Conservation (phyloP, 1,284 basidiomycete species). For the Inonotus hispidus region DNA sequence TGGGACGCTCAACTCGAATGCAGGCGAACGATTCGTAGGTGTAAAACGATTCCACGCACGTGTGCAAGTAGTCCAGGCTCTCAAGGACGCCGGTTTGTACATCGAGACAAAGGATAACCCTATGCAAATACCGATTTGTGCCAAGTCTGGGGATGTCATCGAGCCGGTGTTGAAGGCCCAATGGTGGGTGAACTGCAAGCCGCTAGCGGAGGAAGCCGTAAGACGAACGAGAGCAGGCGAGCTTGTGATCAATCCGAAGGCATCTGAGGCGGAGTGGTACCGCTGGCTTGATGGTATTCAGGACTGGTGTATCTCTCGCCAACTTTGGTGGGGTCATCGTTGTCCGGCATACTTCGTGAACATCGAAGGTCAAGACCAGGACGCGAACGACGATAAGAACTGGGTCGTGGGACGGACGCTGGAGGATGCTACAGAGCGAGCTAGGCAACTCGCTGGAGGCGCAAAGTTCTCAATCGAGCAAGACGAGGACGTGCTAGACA, state of each 20-base stretch:
- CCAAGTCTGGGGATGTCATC: slow-evolving; percentile 93
- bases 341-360: slow-evolving; percentile 93
- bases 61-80: slow-evolving; percentile 75
- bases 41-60: slow-evolving; percentile 97
- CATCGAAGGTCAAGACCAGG: slow-evolving; percentile 75
- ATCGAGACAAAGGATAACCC: slow-evolving; percentile 94
- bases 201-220: slow-evolving; percentile 87
- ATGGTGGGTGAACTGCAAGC: slow-evolving; percentile 98
- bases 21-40: slow-evolving; percentile 81
- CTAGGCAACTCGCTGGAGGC: slow-evolving; percentile 67
- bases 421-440: slow-evolving; percentile 80
- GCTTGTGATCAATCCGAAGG: slow-evolving; percentile 76
- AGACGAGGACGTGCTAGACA: slow-evolving; percentile 97
- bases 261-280: slow-evolving; percentile 93
- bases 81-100: slow-evolving; percentile 85
- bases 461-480: slow-evolving; percentile 79
- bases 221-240: slow-evolving; percentile 87
- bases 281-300: slow-evolving; percentile 95
- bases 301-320: slow-evolving; percentile 99
- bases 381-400: slow-evolving; percentile 68
- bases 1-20: slow-evolving; percentile 92
- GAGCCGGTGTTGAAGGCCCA: slow-evolving; percentile 97
- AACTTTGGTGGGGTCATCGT: slow-evolving; percentile 99
- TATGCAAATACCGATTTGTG: slow-evolving; percentile 93
- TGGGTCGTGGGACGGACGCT: slow-evolving; percentile 89